Base-by-base conservation (phyloP, 257 asterid species). In the Cordia subcordata region DNA sequence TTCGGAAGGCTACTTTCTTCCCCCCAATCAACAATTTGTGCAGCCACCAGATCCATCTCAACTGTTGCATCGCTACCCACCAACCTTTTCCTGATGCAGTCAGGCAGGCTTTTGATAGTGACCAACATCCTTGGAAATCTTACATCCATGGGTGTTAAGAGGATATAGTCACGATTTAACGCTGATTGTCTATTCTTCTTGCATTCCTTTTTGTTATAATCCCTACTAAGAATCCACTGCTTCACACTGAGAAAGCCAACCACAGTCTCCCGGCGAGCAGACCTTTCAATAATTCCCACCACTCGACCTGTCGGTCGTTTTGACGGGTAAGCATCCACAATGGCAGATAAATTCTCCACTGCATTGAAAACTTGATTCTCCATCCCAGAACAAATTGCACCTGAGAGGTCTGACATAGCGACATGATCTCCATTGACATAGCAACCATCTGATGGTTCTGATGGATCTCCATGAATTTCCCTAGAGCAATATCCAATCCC, bases 261-360 rank as follows among this genome's bases (percentile, higher is more conserved):
- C 63, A 91, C 42, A 10, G 65, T 66, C 35, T 84, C 84, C 58
- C 94, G 77, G 11, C 87, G 77, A 52, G 60, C 56, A 32, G 98
- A 88, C 61, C 69, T 75, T 65, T 81, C 90, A 39, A 84, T 62
- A 58, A 91, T 58, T 42, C 90, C 84, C 49, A 88, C 95, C 68
- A 91, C 95, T 65, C 72, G 68, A 49, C 98, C 96, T 44, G 95
- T 91, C 10, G 98, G 98, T 38, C 98, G 81, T 59, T 86, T 88
- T 23, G 84, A 80, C 35, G 96, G 95, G 57, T 73, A 51, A 47
- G 60, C 73, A 71, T 71, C 59, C 69, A 77, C 65, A 32, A 68
- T 44, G 35, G 77, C 60, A 61, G 82, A 77, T 55, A 91, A 56
- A 23, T 72, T 81, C 53, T 82, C 93, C 53, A 77, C 53, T 52